Evolutionary conservation across 2,329 filamentous ascomycete species (phyloP), one percentile per base, ranked within the genome.

Genomic region (Aureobasidium namibiae): DNA sequence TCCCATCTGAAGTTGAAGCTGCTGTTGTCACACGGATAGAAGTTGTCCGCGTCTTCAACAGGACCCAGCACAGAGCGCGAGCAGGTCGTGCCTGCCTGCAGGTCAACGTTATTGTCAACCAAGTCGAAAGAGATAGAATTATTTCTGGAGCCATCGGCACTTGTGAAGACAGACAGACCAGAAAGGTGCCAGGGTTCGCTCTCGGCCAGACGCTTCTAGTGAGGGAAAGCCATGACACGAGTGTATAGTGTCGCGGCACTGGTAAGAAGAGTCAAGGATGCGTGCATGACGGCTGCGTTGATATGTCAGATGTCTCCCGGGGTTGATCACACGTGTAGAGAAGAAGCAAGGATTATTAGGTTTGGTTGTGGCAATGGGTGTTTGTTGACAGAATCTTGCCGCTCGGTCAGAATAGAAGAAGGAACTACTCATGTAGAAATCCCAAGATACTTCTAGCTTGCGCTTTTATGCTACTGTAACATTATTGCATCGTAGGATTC

Each of bases 61-160:
- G 57, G 56, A n/a, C 60, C 61, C 3, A 23, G 36, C 1, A 62
- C 26, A 8, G 57, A 46, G 41, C 52, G 61, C 1, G 49, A 38
- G 61, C 68, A 70, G 16, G 61, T 60, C 11, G 66, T 68, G 52
- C 65, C 62, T 21, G 66, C 45, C 39, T 64, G 60, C 33, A 69
- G 63, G 10, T 67, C 67, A 6, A 45, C 48, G 61, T 69, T 69
- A 56, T 59, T 56, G 61, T 69, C 68, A 24, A 60, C 38, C 54
- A 70, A 65, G 56, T 64, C 36, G 62, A 70, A 68, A 49, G 59
- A 11, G 50, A 69, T 57, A 63, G 59, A 62, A 56, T 42, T 62
- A 34, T 57, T 54, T 23, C 26, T 38, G 48, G 53, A 21, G 33
- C 23, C 26, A 24, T 60, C 36, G 42, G 59, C 50, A 36, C 61